Conservation (phyloP, 306 rosid genomes). For the Casuarina cunninghamiana region DNA sequence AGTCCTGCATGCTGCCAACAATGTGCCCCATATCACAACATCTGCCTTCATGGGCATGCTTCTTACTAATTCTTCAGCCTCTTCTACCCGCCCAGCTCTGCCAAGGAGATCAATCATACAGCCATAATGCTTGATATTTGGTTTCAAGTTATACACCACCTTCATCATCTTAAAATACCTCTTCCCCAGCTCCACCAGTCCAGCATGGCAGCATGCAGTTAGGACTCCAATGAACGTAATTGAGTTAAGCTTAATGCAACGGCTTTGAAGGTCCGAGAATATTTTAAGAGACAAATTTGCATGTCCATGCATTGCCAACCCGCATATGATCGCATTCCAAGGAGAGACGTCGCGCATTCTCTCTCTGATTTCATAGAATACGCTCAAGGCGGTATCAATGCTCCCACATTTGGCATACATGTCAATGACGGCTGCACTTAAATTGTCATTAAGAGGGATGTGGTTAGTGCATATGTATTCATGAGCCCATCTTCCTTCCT, state of each 20-base stretch:
- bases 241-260: constrained; percentile 57
- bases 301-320: constrained; percentile 85
- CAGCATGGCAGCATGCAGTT: constrained; percentile 89
- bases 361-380: constrained; percentile 60
- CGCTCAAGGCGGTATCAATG: constrained; percentile 57
- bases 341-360: constrained; percentile 59
- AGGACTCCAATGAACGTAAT: constrained; percentile 85
- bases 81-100: constrained; percentile 77
- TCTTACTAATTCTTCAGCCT: constrained; percentile 65
- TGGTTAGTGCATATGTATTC: constrained; percentile 49
- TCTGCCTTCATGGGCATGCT: constrained; percentile 88
- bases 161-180: constrained; percentile 73
- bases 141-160: constrained; percentile 60
- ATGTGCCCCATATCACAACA: constrained; percentile 83
- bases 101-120: constrained; percentile 93
- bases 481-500: constrained; percentile 77
- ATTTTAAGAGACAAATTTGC: constrained; percentile 61
- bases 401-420: constrained; percentile 96
- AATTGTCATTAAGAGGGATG: constrained; percentile 72
- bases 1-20: constrained; percentile 83
- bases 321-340: constrained; percentile 90
- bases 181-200: constrained; percentile 70
- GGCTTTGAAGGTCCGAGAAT: constrained; percentile 63
- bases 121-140: constrained; percentile 87
- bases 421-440: constrained; percentile 73